Percentiles rank a stretch among this genome's conserved stretches.
These are phyloP conservation scores for Beta macrorhiza DNA, from an alignment of 179 eudicot genomes.

Conservation along the genomic window DNA sequence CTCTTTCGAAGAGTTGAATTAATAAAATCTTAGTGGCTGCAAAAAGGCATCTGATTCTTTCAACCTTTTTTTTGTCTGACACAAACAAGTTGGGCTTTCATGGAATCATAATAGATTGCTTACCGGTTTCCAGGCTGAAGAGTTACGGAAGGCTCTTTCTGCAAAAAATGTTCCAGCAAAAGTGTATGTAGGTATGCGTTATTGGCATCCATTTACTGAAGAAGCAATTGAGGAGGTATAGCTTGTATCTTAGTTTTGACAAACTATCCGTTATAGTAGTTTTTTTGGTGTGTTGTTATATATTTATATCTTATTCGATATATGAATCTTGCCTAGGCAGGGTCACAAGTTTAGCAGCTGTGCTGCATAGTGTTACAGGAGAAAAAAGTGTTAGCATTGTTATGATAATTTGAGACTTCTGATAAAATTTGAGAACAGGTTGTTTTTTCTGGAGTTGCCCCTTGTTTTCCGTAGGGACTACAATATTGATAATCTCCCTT, in stretches of 20 bases:
- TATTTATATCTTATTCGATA: not conserved
- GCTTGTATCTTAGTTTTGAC: conserved; percentile 3
- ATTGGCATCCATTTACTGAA: conserved; percentile 99
- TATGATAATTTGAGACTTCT: not conserved
- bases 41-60: not conserved
- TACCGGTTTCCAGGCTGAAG: conserved; percentile 65
- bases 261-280: not conserved
- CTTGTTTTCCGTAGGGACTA: not conserved
- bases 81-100: not conserved
- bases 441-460: not conserved
- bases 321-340: not conserved
- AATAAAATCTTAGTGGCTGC: not conserved
- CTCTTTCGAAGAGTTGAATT: conserved; percentile 8
- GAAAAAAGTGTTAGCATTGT: not conserved
- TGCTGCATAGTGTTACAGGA: not conserved
- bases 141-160: conserved; percentile 69
- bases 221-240: conserved; percentile 97
- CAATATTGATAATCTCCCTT: not conserved
- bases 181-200: conserved; percentile 99
- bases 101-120: conserved; percentile 12
- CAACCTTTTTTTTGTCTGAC: not conserved
- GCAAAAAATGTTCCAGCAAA: conserved; percentile 83
- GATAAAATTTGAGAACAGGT: not conserved
- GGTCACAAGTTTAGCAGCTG: not conserved
- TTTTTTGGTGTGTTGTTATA: not conserved